Conservation (phyloP, 2,329 filamentous ascomycete species). For the Myriangium duriaei region DNA sequence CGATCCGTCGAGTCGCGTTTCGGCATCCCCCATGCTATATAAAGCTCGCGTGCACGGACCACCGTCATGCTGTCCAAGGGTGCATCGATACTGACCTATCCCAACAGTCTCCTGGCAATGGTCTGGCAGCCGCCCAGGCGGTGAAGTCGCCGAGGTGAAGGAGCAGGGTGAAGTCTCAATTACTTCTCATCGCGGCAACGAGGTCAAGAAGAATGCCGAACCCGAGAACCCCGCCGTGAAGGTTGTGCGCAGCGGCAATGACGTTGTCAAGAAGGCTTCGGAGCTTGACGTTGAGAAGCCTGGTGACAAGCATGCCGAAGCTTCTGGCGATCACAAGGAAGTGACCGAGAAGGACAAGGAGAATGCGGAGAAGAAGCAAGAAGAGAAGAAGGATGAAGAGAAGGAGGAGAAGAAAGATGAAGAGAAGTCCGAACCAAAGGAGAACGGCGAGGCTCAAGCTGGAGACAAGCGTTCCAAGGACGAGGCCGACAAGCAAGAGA, state of each 20-base stretch:
- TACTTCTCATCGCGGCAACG: constrained; percentile 49
- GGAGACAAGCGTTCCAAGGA: constrained; percentile 14
- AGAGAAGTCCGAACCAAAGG: no score
- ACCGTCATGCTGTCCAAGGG: constrained; percentile 3
- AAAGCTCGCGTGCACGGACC: constrained; percentile 10
- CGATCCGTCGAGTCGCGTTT: constrained; percentile 11
- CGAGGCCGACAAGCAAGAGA: constrained; percentile 12
- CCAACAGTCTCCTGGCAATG: constrained; percentile 50
- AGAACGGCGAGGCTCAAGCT: constrained; percentile 15
- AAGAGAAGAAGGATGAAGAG: constrained; percentile 13
- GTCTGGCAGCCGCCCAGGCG: constrained; percentile 42
- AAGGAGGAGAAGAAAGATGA: constrained; percentile 16
- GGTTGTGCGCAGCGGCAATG: constrained; percentile 46
- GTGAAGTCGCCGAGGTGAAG: constrained; percentile 45
- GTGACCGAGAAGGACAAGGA: constrained; percentile 13
- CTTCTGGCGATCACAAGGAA: constrained; percentile 15
- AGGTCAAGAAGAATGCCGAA: constrained; percentile 50
- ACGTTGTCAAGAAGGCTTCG: constrained; percentile 51
- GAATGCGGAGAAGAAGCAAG: constrained; percentile 14
- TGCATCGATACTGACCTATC: constrained; percentile 12
- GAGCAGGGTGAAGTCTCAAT: constrained; percentile 48
- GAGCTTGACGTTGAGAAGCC: constrained; percentile 46
- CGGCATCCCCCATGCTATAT: constrained; percentile 11
- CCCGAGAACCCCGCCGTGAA: constrained; percentile 49
- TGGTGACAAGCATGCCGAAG: constrained; percentile 23